Evolutionary conservation across 768 basidiomycete species (phyloP).

Genomic region (Polyporus arcularius): DNA sequence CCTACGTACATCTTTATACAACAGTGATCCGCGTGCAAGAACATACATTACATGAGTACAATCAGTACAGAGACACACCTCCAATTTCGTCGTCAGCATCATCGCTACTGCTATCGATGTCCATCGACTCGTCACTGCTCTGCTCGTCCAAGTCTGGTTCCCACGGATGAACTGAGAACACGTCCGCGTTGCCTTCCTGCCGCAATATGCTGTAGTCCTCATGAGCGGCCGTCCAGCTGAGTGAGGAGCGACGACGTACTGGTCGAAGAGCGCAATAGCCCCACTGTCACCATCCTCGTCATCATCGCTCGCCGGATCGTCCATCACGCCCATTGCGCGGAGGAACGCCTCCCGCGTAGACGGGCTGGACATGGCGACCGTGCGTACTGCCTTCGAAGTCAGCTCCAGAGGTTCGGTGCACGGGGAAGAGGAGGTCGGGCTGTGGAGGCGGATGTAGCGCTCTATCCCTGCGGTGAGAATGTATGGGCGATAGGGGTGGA

Average conservation of each 20-base stretch:
- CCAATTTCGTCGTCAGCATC: not conserved
- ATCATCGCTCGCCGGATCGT: conserved; percentile 31
- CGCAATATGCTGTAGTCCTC: conserved; percentile 51
- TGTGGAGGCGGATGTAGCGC: conserved; percentile 66
- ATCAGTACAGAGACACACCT: too few species aligned
- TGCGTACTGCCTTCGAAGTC: conserved; percentile 52
- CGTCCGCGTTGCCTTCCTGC: conserved; percentile 56
- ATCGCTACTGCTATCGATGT: not conserved
- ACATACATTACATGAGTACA: not conserved
- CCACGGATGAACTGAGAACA: conserved; percentile 51
- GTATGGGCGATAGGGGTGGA: conserved; percentile 71
- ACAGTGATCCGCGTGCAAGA: too few species aligned
- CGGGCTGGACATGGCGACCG: conserved; percentile 36
- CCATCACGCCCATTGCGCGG: conserved; percentile 36
- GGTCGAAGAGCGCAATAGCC: conserved; percentile 70
- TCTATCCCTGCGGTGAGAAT: conserved; percentile 77
- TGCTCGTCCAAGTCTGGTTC: conserved; percentile 24
- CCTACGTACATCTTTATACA: too few species aligned
- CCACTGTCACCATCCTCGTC: conserved; percentile 43
- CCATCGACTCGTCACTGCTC: not conserved
- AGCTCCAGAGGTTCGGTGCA: conserved; percentile 42
- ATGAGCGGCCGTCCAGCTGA: conserved; percentile 6
- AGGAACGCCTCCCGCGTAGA: conserved; percentile 40
- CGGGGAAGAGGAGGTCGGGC: conserved; percentile 57
- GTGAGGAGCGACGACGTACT: conserved; percentile 43